These are phyloP conservation scores for Hypericum perforatum DNA, from an alignment of 345 rosid genomes.

Conservation along the genomic window DNA sequence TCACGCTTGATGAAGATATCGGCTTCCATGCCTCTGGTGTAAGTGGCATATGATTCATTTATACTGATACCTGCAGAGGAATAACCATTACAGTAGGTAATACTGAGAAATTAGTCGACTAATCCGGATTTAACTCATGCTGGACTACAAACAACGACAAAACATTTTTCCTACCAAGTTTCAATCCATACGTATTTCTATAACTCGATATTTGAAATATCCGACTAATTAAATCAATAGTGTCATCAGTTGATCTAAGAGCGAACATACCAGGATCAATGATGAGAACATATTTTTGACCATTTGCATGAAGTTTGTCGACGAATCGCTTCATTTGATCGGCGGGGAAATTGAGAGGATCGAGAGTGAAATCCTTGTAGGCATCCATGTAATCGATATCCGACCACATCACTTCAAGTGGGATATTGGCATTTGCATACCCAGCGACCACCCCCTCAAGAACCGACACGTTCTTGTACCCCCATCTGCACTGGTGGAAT, in stretches of 20 bases:
- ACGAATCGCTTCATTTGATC: background rate
- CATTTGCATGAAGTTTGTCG: too few species aligned
- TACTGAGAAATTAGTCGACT: too few species aligned
- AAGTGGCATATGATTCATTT: slow-evolving; percentile 38
- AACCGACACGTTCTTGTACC: slow-evolving; percentile 56
- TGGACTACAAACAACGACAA: too few species aligned
- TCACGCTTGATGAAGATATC: slow-evolving; percentile 45
- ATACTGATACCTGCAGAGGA: slow-evolving; percentile 42
- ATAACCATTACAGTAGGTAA: too few species aligned
- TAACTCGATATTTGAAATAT: too few species aligned
- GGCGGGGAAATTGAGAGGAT: slow-evolving; percentile 14
- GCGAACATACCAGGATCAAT: too few species aligned
- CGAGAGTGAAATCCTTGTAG: slow-evolving; percentile 13
- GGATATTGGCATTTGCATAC: slow-evolving; percentile 13
- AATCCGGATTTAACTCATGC: too few species aligned
- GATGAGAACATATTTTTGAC: background rate
- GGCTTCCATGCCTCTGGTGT: slow-evolving; percentile 51
- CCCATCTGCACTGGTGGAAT: slow-evolving; percentile 67
- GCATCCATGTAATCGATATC: slow-evolving; percentile 17
- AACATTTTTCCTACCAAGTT: too few species aligned
- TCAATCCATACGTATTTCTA: too few species aligned
- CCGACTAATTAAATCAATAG: too few species aligned
- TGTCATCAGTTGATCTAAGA: too few species aligned
- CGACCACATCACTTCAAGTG: slow-evolving; percentile 17
- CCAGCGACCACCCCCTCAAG: slow-evolving; percentile 37